Conservation (phyloP, 495 filamentous ascomycete species). For the Immersiella caudata region DNA sequence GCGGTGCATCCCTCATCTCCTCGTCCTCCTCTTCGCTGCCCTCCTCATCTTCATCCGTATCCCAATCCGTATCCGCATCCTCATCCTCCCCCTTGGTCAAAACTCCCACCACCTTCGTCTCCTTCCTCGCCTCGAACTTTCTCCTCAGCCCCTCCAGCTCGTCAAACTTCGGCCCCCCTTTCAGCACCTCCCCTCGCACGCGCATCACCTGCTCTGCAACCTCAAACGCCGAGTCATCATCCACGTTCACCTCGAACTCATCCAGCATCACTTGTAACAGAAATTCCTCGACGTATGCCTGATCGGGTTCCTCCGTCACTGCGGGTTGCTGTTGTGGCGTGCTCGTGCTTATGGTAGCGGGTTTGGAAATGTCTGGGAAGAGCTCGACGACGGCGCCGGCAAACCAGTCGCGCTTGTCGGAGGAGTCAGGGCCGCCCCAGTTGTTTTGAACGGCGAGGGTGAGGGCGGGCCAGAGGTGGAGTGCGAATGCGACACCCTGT, state of each 20-base stretch:
- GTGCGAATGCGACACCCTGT: conserved; percentile 74
- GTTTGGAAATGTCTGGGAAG: conserved; percentile 60
- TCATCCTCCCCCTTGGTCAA: conserved; percentile 64
- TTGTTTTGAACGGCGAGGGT: conserved; percentile 81
- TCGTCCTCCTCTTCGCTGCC: conserved; percentile 63
- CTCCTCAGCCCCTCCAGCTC: conserved; percentile 69
- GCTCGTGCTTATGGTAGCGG: conserved; percentile 26
- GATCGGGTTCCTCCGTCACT: conserved; percentile 62
- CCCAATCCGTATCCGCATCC: conserved; percentile 63
- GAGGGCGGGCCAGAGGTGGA: conserved; percentile 84
- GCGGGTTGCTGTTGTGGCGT: conserved; percentile 1
- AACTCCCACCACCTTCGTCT: conserved; percentile 54
- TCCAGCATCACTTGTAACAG: conserved; percentile 89
- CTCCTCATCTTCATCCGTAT: conserved; percentile 53
- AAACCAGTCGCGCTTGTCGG: conserved; percentile 95
- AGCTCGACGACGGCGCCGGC: conserved; percentile 86
- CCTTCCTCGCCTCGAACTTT: conserved; percentile 62
- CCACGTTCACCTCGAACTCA: conserved; percentile 89
- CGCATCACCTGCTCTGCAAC: conserved; percentile 73
- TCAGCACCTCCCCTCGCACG: conserved; percentile 60
- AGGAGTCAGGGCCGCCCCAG: conserved; percentile 84
- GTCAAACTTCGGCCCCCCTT: conserved; percentile 60
- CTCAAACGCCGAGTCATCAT: conserved; percentile 80
- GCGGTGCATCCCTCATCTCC: conserved; percentile 76
- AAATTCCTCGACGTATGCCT: conserved; percentile 79